Conservation (phyloP, 202 grass and related monocot genomes). For the Digitaria exilis region DNA sequence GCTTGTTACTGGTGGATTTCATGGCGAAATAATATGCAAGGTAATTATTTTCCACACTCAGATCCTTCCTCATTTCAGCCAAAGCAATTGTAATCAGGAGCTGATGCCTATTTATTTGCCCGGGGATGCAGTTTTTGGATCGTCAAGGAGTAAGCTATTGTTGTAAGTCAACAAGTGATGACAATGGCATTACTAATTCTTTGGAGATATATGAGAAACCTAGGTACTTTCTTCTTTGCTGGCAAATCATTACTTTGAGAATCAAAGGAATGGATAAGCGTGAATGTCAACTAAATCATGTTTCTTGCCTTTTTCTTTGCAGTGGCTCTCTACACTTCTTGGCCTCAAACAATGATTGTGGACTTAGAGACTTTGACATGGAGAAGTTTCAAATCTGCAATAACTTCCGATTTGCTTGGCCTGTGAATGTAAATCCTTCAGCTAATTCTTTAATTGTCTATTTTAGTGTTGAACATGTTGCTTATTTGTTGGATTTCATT, state of each 20-base stretch:
- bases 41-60: constrained; percentile 48
- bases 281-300: background rate
- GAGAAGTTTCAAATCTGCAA: constrained; percentile 80
- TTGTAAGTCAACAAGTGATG: constrained; percentile 68
- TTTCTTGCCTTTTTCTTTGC: background rate
- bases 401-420: constrained; percentile 66
- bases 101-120: constrained; percentile 22
- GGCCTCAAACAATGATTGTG: constrained; percentile 81
- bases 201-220: constrained; percentile 81
- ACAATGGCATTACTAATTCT: constrained; percentile 82
- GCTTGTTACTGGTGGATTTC: constrained; percentile 76
- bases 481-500: background rate
- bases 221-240: constrained; percentile 53
- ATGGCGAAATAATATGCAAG: constrained; percentile 94
- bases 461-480: background rate
- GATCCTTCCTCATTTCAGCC: background rate
- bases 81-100: background rate
- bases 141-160: constrained; percentile 87
- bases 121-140: constrained; percentile 68
- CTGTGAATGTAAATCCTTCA: constrained; percentile 65
- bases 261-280: background rate
- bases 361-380: constrained; percentile 80
- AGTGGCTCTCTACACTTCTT: constrained; percentile 86
- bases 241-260: background rate
- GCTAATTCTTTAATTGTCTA: constrained; percentile 9